Base-by-base conservation (phyloP, 208 protist species). In the Acanthamoeba polyphaga region DNA sequence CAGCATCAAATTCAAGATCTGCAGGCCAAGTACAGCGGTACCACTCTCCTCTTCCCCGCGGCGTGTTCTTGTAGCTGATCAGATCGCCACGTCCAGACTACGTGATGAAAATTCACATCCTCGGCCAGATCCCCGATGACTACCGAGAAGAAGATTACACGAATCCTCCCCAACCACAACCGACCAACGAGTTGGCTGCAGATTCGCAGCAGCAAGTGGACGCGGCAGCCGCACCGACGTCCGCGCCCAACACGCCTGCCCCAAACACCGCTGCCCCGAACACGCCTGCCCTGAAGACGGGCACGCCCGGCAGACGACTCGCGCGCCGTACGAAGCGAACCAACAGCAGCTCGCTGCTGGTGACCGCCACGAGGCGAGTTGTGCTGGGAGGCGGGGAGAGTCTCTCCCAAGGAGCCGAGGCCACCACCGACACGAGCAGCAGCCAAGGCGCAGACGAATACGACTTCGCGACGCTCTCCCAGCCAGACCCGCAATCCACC, bases 21-120 rank as follows among this genome's bases (percentile, higher is more conserved):
- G 72, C 72, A 82, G 72, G 43, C 24, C 72, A 82, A 82, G 72
- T 82, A 82, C 24, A 82, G 72, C 32, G 72, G 72, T 82, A 82
- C 72, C 24, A 24, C 13, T 32, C 43, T 82, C 6, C 66, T 22
- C 66, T 7, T 74, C 13, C 66, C 29, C 29, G 6, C 22, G 13
- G 6, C 66, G 19, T 74, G 22, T 27, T 7, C 7, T 38, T n/a
- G n/a, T n/a, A n/a, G n/a, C n/a, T n/a, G n/a, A n/a, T n/a, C n/a
- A n/a, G n/a, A n/a, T 72, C 6, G 6, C 29, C 49, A 32, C 72
- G 27, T 49, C 38, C n/a, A 82, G 72, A 43, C 24, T 82, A 82
- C 38, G 72, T 82, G 24, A 49, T 82, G 12, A 43, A 82, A 51
- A 82, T 82, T 51, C 72, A 53, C 72, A 51, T 82, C 7, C 43